Base-by-base conservation (phyloP, 1,139 yeast genomes). In the Kazachstania sp. region DNA sequence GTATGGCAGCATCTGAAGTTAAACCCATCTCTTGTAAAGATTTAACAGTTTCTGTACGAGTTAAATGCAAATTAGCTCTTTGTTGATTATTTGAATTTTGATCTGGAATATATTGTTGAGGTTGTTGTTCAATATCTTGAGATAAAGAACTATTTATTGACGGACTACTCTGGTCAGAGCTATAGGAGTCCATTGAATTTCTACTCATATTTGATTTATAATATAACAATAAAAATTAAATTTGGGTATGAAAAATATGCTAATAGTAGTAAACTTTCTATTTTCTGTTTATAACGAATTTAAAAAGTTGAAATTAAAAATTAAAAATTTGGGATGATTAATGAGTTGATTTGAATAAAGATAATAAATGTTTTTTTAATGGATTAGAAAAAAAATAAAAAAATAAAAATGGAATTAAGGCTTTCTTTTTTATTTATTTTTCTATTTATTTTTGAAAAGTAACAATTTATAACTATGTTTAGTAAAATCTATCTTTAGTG, bases 41-140 rank as follows among this genome's bases (percentile, higher is more conserved):
- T 58, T 79, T 77, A 16, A 74, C 78, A 1, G 94, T 86, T 67
- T 86, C 95, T 0, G 92, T 82, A 53, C 70, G 69, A 15, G 68
- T 68, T 54, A 74, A 57, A 43, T 66, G 68, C 42, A 73, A 56
- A 11, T 34, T 38, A 11, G 38, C 4, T 6, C 29, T 4, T 20
- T 16, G 16, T 42, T 50, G 15, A 50, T 46, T 18, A 30, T 34
- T 30, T 23, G 28, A 23, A 23, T 23, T 35, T 26, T 19, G 48
- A 16, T 51, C 20, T 4, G 61, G 59, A 11, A 57, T 43, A 45
- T 58, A 57, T 44, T 58, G 58, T 49, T 54, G 58, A 12, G 59
- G 57, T 44, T 51, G 58, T 41, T 54, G 54, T 34, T 51, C 49
- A 16, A 47, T 53, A 35, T 51, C 51, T 35, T 45, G 37, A 8